These are phyloP conservation scores for Papiliotrema terrestris DNA, from an alignment of 1,284 basidiomycete genomes.

Conservation along the genomic window DNA sequence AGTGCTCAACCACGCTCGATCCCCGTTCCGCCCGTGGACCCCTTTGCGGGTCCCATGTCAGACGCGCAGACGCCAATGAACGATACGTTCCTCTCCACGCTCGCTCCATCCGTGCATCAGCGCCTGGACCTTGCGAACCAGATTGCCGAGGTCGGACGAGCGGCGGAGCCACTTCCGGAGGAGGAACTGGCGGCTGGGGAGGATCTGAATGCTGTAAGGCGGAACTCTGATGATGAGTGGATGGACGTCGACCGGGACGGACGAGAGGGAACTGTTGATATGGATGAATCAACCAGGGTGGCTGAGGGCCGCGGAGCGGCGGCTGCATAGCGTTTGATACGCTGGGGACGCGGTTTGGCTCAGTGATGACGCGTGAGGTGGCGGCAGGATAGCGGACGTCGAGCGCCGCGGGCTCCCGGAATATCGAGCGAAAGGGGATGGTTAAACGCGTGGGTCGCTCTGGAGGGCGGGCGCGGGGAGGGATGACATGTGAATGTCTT, in stretches of 20 bases:
- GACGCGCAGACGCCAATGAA: slow-evolving; percentile 52
- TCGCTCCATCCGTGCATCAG: slow-evolving; percentile 40
- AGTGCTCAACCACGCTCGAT: background rate
- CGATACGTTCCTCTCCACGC: slow-evolving; percentile 52
- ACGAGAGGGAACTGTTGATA: too few relatives aligned
- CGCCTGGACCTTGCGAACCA: slow-evolving; percentile 18
- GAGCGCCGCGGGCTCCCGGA: too few relatives aligned
- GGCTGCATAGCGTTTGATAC: too few relatives aligned
- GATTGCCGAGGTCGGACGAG: slow-evolving; percentile 9
- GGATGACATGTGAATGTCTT: too few relatives aligned
- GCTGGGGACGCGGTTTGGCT: too few relatives aligned
- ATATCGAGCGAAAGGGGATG: too few relatives aligned
- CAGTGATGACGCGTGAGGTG: too few relatives aligned
- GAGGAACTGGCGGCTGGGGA: background rate
- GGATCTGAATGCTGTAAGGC: background rate
- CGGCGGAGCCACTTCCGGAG: background rate
- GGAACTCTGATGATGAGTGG: background rate
- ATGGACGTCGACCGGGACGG: background rate
- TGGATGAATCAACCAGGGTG: too few relatives aligned
- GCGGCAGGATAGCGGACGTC: too few relatives aligned
- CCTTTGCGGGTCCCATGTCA: background rate
- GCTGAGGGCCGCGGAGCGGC: too few relatives aligned
- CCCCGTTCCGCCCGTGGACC: background rate
- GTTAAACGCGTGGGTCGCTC: too few relatives aligned
- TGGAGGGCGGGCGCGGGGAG: too few relatives aligned